These are phyloP conservation scores for Oxyria digyna DNA, from an alignment of 148 eudicot genomes.

Conservation along the genomic window DNA sequence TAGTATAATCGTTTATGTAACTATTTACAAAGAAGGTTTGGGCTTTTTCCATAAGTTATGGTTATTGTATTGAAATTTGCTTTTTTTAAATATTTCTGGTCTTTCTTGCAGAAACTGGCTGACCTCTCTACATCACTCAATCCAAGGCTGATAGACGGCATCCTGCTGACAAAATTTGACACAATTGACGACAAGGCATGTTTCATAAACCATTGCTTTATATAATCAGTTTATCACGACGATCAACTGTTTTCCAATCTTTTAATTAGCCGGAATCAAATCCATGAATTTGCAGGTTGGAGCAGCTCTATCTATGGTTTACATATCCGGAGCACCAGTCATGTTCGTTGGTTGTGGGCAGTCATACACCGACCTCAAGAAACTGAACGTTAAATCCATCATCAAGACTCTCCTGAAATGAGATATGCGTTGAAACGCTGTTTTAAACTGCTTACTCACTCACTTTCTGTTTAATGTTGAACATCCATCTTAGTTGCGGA, in stretches of 20 bases:
- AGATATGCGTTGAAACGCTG: too few species aligned
- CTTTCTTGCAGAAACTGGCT: constrained; percentile 62
- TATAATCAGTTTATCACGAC: not conserved
- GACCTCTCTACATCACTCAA: constrained; percentile 68
- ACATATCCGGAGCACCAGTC: constrained; percentile 87
- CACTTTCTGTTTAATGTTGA: not conserved
- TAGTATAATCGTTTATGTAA: too few species aligned
- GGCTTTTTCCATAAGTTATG: too few species aligned
- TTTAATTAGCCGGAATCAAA: not conserved
- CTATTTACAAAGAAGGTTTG: too few species aligned
- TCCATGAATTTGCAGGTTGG: constrained; percentile 48
- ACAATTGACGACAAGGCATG: constrained; percentile 85
- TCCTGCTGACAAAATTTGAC: constrained; percentile 94
- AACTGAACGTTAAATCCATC: constrained; percentile 85
- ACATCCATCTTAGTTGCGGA: not conserved
- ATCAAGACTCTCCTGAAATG: constrained; percentile 88
- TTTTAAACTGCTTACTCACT: not conserved
- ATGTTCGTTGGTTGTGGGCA: constrained; percentile 99
- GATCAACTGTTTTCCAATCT: too few species aligned
- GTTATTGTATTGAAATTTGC: too few species aligned
- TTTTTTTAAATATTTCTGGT: constrained; percentile 6
- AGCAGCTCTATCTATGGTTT: constrained; percentile 95
- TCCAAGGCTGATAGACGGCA: constrained; percentile 93
- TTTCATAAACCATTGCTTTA: constrained; percentile 8
- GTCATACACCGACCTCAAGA: constrained; percentile 81